phyloP scores from a whole-genome alignment of 192 early-diverging fungal species.

The Mortierella alpina region DNA sequence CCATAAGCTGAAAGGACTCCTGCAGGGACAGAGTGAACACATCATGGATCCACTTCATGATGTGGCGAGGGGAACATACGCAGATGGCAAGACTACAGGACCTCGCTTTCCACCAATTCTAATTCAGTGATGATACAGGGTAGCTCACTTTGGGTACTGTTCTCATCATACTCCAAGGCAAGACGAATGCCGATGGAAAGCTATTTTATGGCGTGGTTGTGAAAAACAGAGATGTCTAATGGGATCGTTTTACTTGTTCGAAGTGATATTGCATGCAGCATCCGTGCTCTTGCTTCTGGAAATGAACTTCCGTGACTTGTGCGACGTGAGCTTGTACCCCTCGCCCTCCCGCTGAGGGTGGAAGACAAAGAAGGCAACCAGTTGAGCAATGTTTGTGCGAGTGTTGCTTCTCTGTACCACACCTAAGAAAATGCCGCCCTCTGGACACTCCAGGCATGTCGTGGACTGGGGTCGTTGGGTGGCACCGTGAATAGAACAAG shows the following conservation, averaged over 20 bases:
- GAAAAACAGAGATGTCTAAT: background rate
- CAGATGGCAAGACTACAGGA: conserved; percentile 4
- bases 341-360: no score
- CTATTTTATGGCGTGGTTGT: conserved; percentile 1
- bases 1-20: background rate
- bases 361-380: no score
- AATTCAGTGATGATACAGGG: background rate
- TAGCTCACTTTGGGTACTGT: background rate
- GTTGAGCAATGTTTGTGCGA: no score
- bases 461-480: no score
- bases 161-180: background rate
- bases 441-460: no score
- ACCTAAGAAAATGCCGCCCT: no score
- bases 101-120: background rate
- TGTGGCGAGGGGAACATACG: background rate
- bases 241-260: background rate
- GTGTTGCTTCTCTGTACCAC: no score
- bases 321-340: no score
- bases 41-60: conserved; percentile 3
- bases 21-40: background rate
- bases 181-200: conserved; percentile 3
- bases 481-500: no score
- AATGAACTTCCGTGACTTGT: no score
- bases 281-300: no score
- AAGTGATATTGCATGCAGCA: no score